These are phyloP conservation scores for Drechslera avenae DNA, from an alignment of 2,329 filamentous ascomycete species.

Conservation along the genomic window DNA sequence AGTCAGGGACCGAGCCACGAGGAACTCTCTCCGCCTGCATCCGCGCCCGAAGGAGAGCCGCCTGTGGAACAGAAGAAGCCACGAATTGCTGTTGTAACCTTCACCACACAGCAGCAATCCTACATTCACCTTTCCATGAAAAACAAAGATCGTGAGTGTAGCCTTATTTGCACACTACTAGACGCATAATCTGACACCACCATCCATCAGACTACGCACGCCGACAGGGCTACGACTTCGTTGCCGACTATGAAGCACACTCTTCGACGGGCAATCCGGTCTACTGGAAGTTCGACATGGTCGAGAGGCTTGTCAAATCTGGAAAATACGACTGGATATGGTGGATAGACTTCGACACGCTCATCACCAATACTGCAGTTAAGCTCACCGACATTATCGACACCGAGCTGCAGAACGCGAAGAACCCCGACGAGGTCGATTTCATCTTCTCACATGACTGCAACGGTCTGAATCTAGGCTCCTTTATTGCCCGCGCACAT, in stretches of 20 bases:
- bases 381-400: slow-evolving; percentile 45
- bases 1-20: slow-evolving; percentile 28
- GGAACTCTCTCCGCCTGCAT: slow-evolving; percentile 12
- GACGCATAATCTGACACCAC: slow-evolving; percentile 6
- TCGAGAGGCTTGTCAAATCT: slow-evolving; percentile 41
- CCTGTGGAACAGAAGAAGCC: slow-evolving; percentile 16
- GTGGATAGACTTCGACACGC: slow-evolving; percentile 52
- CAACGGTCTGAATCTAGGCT: slow-evolving; percentile 49
- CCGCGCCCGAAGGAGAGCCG: slow-evolving; percentile 1
- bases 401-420: slow-evolving; percentile 38
- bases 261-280: slow-evolving; percentile 32
- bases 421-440: slow-evolving; percentile 43
- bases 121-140: slow-evolving; percentile 46
- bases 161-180: not conserved
- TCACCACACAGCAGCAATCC: slow-evolving; percentile 45
- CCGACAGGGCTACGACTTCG: slow-evolving; percentile 49
- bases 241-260: slow-evolving; percentile 48
- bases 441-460: slow-evolving; percentile 49
- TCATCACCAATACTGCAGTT: slow-evolving; percentile 49
- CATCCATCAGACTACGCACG: slow-evolving; percentile 43
- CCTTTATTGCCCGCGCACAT: slow-evolving; percentile 45
- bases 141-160: slow-evolving; percentile 45
- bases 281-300: slow-evolving; percentile 50
- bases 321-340: slow-evolving; percentile 50
- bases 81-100: slow-evolving; percentile 45